Conservation (phyloP, 176 grass and related monocot species). For the Musa acuminata region DNA sequence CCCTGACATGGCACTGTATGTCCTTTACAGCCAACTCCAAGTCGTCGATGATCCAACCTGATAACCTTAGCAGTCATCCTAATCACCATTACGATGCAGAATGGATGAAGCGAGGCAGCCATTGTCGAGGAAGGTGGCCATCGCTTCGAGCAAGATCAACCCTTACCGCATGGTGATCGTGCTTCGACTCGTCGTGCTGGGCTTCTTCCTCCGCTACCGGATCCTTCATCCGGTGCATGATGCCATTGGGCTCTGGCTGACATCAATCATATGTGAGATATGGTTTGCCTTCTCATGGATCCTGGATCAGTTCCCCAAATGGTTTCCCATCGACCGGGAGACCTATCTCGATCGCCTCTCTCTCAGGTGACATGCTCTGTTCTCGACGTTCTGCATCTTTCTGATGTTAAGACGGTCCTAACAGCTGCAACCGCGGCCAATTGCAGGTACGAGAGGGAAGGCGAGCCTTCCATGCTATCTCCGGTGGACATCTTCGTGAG, state of each 20-base stretch:
- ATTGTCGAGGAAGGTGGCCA: slow-evolving; percentile 84
- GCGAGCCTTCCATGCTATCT: slow-evolving; percentile 71
- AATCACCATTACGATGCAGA: slow-evolving; percentile 24
- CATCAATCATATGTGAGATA: slow-evolving; percentile 10
- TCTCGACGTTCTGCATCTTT: background rate
- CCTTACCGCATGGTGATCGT: slow-evolving; percentile 27
- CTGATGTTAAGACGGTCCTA: background rate
- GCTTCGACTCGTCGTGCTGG: slow-evolving; percentile 6
- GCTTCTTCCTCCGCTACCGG: slow-evolving; percentile 17
- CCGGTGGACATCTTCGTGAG: slow-evolving; percentile 87
- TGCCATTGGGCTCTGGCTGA: slow-evolving; percentile 12
- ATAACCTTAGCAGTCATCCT: no score
- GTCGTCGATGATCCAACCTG: no score
- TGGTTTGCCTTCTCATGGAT: slow-evolving; percentile 46
- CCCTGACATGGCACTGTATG: slow-evolving; percentile 73
- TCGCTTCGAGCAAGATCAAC: slow-evolving; percentile 96
- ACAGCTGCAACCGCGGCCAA: background rate
- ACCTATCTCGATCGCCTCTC: slow-evolving; percentile 93
- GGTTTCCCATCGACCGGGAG: slow-evolving; percentile 93
- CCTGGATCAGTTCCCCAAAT: slow-evolving; percentile 99
- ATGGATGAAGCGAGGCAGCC: slow-evolving; percentile 88
- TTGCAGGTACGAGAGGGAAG: slow-evolving; percentile 78
- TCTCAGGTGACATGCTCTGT: slow-evolving; percentile 30
- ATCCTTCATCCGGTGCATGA: slow-evolving; percentile 10
- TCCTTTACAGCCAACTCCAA: no score